Evolutionary conservation across 2,329 filamentous ascomycete species (phyloP).

Genomic region (Stylonectria norvegica): DNA sequence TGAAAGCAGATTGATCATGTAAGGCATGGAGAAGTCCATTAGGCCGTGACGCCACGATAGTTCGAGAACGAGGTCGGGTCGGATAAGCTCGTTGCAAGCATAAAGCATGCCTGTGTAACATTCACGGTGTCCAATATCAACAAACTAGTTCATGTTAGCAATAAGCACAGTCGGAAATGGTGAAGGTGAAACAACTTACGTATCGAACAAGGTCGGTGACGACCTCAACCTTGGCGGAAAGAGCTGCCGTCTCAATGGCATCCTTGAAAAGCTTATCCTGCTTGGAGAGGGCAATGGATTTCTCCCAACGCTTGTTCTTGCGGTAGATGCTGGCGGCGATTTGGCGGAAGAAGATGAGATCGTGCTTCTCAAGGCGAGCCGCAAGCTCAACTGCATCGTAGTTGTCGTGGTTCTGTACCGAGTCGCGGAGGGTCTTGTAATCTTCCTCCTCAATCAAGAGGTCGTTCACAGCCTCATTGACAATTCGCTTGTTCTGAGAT

Average conservation of each 20-base stretch:
- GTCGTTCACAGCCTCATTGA: slow-evolving; percentile 98
- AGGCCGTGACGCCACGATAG: slow-evolving; percentile 95
- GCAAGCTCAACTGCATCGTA: slow-evolving; percentile 95
- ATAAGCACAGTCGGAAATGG: slow-evolving; percentile 1
- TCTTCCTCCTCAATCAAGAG: slow-evolving; percentile 97
- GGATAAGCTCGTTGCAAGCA: slow-evolving; percentile 95
- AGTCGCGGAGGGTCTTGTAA: slow-evolving; percentile 97
- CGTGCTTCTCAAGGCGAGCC: slow-evolving; percentile 90
- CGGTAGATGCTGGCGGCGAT: slow-evolving; percentile 98
- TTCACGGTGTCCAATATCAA: slow-evolving; percentile 97
- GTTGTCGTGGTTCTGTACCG: slow-evolving; percentile 98
- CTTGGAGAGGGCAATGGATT: slow-evolving; percentile 95
- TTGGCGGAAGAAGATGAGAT: slow-evolving; percentile 98
- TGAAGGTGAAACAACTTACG: slow-evolving; percentile 59
- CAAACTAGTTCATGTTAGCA: slow-evolving; percentile 65
- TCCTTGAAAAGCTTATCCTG: slow-evolving; percentile 99
- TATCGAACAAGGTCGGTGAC: slow-evolving; percentile 96
- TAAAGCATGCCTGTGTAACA: slow-evolving; percentile 99
- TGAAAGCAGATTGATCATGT: slow-evolving; percentile 97
- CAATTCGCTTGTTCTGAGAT: slow-evolving; percentile 93
- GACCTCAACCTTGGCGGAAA: slow-evolving; percentile 84
- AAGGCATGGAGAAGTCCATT: slow-evolving; percentile 97
- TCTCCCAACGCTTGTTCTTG: slow-evolving; percentile 99
- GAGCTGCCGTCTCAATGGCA: slow-evolving; percentile 94
- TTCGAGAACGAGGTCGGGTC: slow-evolving; percentile 88